phyloP scores from a whole-genome alignment of 148 eudicot genomes.

The Rhododendron griersonianum region DNA sequence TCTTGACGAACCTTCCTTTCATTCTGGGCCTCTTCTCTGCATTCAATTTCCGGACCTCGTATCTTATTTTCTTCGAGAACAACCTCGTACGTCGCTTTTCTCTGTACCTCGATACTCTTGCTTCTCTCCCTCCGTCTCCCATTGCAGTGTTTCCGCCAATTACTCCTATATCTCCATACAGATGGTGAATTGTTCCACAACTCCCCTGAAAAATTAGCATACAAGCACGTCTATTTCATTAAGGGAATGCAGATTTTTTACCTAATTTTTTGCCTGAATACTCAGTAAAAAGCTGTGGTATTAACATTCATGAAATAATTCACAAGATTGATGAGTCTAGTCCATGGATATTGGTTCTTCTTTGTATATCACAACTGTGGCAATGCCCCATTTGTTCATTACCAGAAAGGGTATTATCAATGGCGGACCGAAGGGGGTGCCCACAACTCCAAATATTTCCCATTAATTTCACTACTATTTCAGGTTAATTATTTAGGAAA shows the following conservation, averaged over 20 bases:
- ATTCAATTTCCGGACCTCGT: conserved; percentile 87
- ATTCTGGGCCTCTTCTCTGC: conserved; percentile 96
- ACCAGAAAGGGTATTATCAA: background rate
- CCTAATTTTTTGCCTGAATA: background rate
- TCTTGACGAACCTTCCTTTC: conserved; percentile 94
- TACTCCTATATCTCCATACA: conserved; percentile 31
- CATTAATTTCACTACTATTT: too few species aligned
- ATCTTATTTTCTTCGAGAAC: conserved; percentile 93
- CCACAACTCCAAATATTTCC: too few species aligned
- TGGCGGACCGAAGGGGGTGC: too few species aligned
- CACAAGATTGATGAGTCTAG: background rate
- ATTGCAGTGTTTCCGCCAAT: conserved; percentile 19
- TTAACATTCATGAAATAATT: background rate
- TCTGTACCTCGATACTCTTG: conserved; percentile 77
- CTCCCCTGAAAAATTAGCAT: conserved; percentile 33
- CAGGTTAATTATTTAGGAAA: too few species aligned
- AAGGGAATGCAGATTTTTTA: background rate
- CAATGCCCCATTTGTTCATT: background rate
- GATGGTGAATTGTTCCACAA: conserved; percentile 29
- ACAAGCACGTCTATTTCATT: too few species aligned
- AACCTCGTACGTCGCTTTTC: conserved; percentile 90
- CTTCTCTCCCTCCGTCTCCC: conserved; percentile 72
- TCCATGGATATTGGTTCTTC: too few species aligned
- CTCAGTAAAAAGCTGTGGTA: background rate
- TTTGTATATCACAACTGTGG: background rate